A percentile compares a stretch with the other conserved stretches of the same genome.
Evolutionary conservation across 108 stramenopile genomes (phyloP).

Genomic region (Ochromonas danica): DNA sequence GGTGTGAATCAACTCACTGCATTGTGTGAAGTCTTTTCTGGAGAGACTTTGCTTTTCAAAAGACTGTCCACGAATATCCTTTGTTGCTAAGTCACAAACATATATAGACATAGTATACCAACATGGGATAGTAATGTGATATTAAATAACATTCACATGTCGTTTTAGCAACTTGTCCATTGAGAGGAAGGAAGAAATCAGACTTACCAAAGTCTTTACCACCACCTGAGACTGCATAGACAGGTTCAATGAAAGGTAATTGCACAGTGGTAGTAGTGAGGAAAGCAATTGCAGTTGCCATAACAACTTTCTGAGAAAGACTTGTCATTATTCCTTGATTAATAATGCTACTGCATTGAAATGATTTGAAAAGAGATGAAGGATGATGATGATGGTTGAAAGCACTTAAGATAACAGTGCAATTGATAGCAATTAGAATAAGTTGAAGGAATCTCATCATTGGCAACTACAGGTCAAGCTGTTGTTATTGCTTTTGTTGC

Average conservation of each 20-base stretch:
- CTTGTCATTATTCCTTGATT: too few relatives aligned
- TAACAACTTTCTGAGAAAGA: too few relatives aligned
- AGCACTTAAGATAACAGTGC: too few relatives aligned
- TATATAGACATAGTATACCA: neutral
- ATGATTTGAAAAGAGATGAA: too few relatives aligned
- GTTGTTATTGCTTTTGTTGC: too few relatives aligned
- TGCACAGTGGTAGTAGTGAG: too few relatives aligned
- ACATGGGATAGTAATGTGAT: neutral
- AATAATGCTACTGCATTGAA: too few relatives aligned
- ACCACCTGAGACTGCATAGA: neutral
- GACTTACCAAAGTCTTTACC: neutral
- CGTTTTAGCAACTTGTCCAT: neutral
- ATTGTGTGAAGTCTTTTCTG: neutral
- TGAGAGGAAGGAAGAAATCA: neutral
- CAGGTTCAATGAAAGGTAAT: neutral
- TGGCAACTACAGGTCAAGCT: too few relatives aligned
- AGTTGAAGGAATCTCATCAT: too few relatives aligned
- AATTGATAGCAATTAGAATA: too few relatives aligned
- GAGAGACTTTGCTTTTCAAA: neutral
- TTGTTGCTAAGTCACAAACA: neutral
- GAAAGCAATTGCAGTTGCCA: too few relatives aligned
- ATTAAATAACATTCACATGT: neutral
- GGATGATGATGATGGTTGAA: too few relatives aligned
- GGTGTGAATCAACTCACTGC: neutral
- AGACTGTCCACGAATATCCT: neutral